Base-by-base conservation (phyloP, 2,329 filamentous ascomycete genomes). In the Fusarium sp. region DNA sequence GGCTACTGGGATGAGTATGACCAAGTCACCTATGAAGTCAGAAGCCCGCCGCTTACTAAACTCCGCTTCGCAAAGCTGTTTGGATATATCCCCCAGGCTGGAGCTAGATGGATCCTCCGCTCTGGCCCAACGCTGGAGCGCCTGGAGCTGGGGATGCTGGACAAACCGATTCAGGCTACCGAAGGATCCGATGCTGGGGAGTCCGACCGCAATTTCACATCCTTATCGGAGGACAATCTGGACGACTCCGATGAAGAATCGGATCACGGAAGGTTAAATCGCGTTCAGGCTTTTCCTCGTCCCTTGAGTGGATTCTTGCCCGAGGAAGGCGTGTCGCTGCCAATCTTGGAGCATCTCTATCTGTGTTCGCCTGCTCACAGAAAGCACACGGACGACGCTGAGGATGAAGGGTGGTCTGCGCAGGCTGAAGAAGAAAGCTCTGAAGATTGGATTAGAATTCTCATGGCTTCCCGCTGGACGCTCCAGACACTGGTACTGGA, bases 91-190 rank as follows among this genome's bases (percentile, higher is more conserved):
- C 71, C 75, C 0, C 27, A 25, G 1, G 22, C 30, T 5, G 35
- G 77, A 0, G 57, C 73, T 4, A 15, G 40, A 9, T 77, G 75
- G 75, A 25, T 67, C 1, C 25, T 77, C 2, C 38, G 6, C 20
- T 43, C 35, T 0, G 33, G 38, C 3, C 40, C 64, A 2, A 70
- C 57, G 0, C 30, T 77, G 0, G 70, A 77, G 3, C 68, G 75
- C 0, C 2, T 77, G 0, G 73, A 77, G 35, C 62, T 77, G 1
- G 65, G 59, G 14, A 72, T 77, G 68, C 2, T 77, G 2, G 75
- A 76, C 12, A 9, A 8, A 9, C 30, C 30, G 7, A 30, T 30
- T 30, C 30, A 30, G 30, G 30, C 30, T 30, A 2, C 30, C 2
- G 30, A 30, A 30, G 30, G 30, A 30, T 30, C 30, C 30, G 30